Conservation (phyloP, 495 filamentous ascomycete genomes). For the Podospora fimiseda region DNA sequence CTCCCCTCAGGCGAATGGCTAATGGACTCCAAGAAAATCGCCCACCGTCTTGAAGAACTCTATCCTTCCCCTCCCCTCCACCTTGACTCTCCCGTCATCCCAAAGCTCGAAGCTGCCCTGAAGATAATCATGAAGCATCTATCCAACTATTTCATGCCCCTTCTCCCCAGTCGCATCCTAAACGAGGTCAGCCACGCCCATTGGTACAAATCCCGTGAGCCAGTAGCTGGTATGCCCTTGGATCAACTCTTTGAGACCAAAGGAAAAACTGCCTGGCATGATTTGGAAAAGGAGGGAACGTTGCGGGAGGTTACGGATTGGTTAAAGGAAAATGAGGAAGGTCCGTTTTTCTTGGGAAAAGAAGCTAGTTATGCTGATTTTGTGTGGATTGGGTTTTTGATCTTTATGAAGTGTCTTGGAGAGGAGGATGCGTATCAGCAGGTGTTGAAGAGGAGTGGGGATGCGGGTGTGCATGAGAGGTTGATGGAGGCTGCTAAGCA, state of each 20-base stretch:
- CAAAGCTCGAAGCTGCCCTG: constrained; percentile 26
- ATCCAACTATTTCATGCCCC: constrained; percentile 25
- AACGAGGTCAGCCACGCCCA: constrained; percentile 34
- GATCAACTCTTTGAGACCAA: constrained; percentile 31
- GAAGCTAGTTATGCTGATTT: constrained; percentile 39
- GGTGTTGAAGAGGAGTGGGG: constrained; percentile 29
- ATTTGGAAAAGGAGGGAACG: constrained; percentile 18
- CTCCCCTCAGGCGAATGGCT: constrained; percentile 46
- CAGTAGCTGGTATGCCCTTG: constrained; percentile 38
- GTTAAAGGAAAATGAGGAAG: constrained; percentile 42
- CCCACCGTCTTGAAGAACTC: constrained; percentile 40
- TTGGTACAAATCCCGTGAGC: constrained; percentile 38
- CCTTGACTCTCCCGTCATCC: constrained; percentile 41
- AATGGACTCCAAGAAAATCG: constrained; percentile 54
- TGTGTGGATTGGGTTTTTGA: constrained; percentile 31
- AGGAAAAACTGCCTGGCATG: constrained; percentile 33
- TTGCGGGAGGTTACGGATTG: constrained; percentile 39
- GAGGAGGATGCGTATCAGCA: constrained; percentile 25
- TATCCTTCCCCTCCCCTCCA: constrained; percentile 49
- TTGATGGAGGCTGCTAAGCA: constrained; percentile 35
- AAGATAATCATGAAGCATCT: constrained; percentile 13
- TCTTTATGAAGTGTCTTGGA: constrained; percentile 28
- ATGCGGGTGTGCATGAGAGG: constrained; percentile 25
- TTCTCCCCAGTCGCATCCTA: constrained; percentile 34
- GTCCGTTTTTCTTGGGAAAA: constrained; percentile 42